Evolutionary conservation across 345 rosid genomes (phyloP).

Genomic region (Nasturtium officinale): DNA sequence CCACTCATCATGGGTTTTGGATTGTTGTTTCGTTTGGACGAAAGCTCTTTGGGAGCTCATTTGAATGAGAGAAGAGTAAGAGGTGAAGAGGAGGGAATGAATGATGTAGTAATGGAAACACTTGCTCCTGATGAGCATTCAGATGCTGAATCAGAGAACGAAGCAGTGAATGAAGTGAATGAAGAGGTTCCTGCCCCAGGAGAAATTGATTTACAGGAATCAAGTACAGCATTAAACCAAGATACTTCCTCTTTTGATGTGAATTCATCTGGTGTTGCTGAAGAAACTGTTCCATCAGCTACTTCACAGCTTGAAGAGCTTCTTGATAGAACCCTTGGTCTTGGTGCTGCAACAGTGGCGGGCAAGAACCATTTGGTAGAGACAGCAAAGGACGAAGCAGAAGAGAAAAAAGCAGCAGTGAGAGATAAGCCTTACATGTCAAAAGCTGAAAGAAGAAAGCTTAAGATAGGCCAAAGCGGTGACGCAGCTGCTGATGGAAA

Average conservation of each 20-base stretch:
- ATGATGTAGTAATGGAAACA: conserved; percentile 60
- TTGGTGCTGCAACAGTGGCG: conserved; percentile 65
- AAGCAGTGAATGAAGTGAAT: conserved; percentile 42
- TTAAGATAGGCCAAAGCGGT: conserved; percentile 70
- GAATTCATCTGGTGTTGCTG: conserved; percentile 44
- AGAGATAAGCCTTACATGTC: conserved; percentile 77
- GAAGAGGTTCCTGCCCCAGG: conserved; percentile 41
- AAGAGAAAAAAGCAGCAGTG: conserved; percentile 47
- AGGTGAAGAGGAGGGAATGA: conserved; percentile 85
- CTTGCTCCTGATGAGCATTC: conserved; percentile 54
- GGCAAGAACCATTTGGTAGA: conserved; percentile 50
- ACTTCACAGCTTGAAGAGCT: conserved; percentile 84
- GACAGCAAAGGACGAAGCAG: conserved; percentile 46
- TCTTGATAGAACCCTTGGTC: conserved; percentile 91
- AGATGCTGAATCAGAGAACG: conserved; percentile 68
- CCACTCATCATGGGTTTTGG: conserved; percentile 99
- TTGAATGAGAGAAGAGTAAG: conserved; percentile 95
- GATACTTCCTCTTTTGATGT: conserved; percentile 35
- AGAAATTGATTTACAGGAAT: conserved; percentile 40
- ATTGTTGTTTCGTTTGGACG: conserved; percentile 92
- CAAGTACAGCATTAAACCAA: conserved; percentile 37
- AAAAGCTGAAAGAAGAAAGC: conserved; percentile 91
- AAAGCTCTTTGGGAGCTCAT: conserved; percentile 97
- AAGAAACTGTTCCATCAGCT: conserved; percentile 50
- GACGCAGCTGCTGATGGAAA: conserved; percentile 34